A percentile compares a stretch with the other conserved stretches of the same genome.
Conservation (phyloP, 441 rosid genomes). For the Breynia disticha region DNA sequence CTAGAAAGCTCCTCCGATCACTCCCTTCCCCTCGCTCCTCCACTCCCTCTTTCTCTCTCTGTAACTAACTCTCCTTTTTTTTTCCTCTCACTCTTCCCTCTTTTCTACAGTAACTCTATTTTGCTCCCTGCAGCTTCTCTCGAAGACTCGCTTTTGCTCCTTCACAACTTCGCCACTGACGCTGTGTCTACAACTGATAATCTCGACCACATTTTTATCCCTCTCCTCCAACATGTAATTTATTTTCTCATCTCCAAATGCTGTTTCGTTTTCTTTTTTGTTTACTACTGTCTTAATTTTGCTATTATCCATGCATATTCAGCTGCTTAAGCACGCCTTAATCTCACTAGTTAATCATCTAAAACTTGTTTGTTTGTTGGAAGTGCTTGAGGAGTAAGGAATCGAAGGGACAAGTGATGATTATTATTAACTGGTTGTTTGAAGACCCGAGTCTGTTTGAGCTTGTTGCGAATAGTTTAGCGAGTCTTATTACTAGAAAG, state of each 20-base stretch:
- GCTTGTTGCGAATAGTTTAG: slow-evolving; percentile 36
- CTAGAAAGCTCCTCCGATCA: slow-evolving; percentile 59
- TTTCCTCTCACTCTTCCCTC: background rate
- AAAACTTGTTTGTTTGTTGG: background rate
- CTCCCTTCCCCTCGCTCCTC: slow-evolving; percentile 25
- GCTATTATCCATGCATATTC: background rate
- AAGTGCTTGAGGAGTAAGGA: slow-evolving; percentile 65
- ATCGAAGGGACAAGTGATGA: slow-evolving; percentile 41
- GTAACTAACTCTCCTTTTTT: background rate
- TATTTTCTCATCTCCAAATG: background rate
- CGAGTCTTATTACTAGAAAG: slow-evolving; percentile 37
- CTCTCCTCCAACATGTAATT: slow-evolving; percentile 61
- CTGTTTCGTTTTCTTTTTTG: no score
- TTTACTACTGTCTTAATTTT: background rate
- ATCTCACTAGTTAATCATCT: no score
- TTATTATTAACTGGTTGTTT: slow-evolving; percentile 62
- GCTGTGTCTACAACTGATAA: slow-evolving; percentile 36
- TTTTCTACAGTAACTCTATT: no score
- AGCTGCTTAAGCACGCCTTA: no score
- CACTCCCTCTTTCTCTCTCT: background rate
- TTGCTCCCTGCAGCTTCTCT: slow-evolving; percentile 35
- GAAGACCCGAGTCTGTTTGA: slow-evolving; percentile 57
- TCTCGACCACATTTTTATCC: slow-evolving; percentile 59
- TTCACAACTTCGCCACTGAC: slow-evolving; percentile 49
- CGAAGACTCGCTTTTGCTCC: slow-evolving; percentile 65